phyloP scores from a whole-genome alignment of 768 basidiomycete genomes.

The Mrakia frigida region DNA sequence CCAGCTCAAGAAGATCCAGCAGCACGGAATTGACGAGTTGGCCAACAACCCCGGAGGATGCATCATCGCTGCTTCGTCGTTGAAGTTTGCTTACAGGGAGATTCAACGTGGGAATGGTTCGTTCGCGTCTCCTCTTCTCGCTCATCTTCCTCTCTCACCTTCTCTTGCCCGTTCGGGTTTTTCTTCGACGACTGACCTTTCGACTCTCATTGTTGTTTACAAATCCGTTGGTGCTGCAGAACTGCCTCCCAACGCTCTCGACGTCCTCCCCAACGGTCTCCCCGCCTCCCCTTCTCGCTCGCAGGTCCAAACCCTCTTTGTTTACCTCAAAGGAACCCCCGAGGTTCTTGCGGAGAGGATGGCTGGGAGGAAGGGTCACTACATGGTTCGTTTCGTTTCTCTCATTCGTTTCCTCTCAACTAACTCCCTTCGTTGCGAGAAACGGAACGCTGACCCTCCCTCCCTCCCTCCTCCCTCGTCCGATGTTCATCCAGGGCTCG shows the following conservation, averaged over 20 bases:
- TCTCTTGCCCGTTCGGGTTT: not conserved
- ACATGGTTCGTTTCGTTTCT: not conserved
- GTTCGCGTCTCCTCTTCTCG: not conserved
- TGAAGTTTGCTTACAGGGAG: constrained; percentile 26
- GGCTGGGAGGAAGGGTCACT: constrained; percentile 18
- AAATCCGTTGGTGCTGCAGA: too few relatives aligned
- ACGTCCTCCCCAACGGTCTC: constrained; percentile 22
- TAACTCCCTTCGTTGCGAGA: too few relatives aligned
- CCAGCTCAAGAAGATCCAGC: constrained; percentile 22
- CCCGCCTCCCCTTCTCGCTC: not conserved
- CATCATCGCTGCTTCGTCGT: constrained; percentile 27
- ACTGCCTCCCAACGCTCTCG: not conserved
- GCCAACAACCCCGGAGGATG: constrained; percentile 19
- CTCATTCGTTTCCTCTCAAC: too few relatives aligned
- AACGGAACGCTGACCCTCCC: too few relatives aligned
- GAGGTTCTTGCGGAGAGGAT: constrained; percentile 18
- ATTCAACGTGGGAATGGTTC: constrained; percentile 26
- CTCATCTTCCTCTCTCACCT: not conserved
- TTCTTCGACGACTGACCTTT: too few relatives aligned
- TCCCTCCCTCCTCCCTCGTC: not conserved
- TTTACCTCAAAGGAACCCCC: constrained; percentile 26
- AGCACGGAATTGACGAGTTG: constrained; percentile 11
- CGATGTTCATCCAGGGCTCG: too few relatives aligned
- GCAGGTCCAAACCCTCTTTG: constrained; percentile 22
- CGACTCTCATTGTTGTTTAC: not conserved